Evolutionary conservation across 1,284 basidiomycete genomes (phyloP), one percentile per base, ranked within the genome.

Genomic region (Agaricales sp.): DNA sequence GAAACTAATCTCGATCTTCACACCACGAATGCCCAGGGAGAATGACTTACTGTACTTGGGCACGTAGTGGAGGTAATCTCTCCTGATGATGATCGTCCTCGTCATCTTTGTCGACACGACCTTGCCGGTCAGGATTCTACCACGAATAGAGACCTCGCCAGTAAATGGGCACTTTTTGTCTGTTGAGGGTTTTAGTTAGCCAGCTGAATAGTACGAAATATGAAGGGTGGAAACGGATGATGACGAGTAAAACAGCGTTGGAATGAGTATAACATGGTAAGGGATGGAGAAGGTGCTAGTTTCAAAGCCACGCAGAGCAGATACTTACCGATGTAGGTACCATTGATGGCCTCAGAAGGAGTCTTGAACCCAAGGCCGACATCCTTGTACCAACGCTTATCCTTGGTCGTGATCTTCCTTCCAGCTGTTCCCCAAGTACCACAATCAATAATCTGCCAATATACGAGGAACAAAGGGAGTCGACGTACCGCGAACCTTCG

Each of bases 101-200:
- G 87, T 96, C 96, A 99, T 99, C 81, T 99, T 99, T 47, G 94
- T 97, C 57, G 95, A 98, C 52, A 99, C 77, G 58, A 99, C 94
- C 67, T 88, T 89, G 69, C 96, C 96, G 53, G 92, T 95, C 59
- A 99, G 75, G 73, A 99, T 98, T 66, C 96, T 95, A 55, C 96
- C 96, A 69, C 96, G 95, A 70, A 99, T 99, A 52, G 96, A 98
- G 61, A 97, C 76, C 58, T 92, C 76, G 57, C 94, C 90, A 59
- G 91, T 94, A 79, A 95, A 97, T 46, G 94, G 94, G 77, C 94
- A 99, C 77, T 99, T 99, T 80, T 99, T 99, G 83, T 99, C 95
- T 92, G 58, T 38, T 26, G 44, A 35, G n/a, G 30, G 30, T 35
- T 11, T 35, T 26, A 46, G 24, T 23, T 49, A 26, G 11, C 35